A percentile compares a stretch with the other conserved stretches of the same genome.
These are phyloP conservation scores for Aspergillus campestris DNA, from an alignment of 495 filamentous ascomycete genomes.

Conservation along the genomic window DNA sequence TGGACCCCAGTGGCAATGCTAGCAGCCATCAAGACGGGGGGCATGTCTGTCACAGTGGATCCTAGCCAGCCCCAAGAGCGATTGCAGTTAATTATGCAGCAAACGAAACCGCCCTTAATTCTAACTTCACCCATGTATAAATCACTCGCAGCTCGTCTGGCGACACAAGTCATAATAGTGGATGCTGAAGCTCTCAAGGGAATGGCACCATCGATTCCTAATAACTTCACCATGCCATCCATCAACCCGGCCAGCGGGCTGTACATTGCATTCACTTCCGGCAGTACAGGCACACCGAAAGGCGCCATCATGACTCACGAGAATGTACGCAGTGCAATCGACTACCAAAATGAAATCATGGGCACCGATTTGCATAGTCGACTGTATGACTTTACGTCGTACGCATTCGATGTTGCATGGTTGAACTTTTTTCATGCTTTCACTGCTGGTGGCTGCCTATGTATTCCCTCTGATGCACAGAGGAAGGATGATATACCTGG, in stretches of 20 bases:
- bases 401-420: conserved; percentile 14
- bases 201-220: too few species aligned
- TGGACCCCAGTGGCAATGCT: conserved; percentile 44
- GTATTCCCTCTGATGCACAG: conserved; percentile 11
- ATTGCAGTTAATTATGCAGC: conserved; percentile 12
- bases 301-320: too few species aligned
- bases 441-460: conserved; percentile 13
- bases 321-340: too few species aligned
- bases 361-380: too few species aligned
- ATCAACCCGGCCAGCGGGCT: background rate
- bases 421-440: conserved; percentile 11
- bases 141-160: too few species aligned
- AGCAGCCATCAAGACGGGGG: conserved; percentile 44
- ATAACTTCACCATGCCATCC: too few species aligned
- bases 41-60: conserved; percentile 8
- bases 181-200: too few species aligned
- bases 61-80: conserved; percentile 2
- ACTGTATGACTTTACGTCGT: too few species aligned
- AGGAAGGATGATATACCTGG: conserved; percentile 22
- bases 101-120: background rate
- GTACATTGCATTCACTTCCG: conserved; percentile 29
- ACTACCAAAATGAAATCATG: too few species aligned
- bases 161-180: too few species aligned
- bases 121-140: background rate
- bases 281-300: conserved; percentile 30